These are phyloP conservation scores for Nothomitra cinnamomea DNA, from an alignment of 2,329 filamentous ascomycete species.

Conservation along the genomic window DNA sequence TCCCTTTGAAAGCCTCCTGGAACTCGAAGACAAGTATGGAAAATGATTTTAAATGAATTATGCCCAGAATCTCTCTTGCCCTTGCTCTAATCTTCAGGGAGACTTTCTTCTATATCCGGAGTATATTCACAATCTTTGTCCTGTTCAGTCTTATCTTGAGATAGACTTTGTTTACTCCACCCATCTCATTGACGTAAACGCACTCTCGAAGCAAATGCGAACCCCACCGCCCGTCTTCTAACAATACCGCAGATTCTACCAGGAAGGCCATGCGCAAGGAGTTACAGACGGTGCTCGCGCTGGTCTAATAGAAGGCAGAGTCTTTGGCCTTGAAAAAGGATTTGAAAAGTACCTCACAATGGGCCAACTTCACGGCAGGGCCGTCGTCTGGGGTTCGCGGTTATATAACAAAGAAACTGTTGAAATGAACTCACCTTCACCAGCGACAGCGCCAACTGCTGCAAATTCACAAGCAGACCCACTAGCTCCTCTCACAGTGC, in stretches of 20 bases:
- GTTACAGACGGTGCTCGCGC: constrained; percentile 56
- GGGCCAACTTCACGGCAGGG: constrained; percentile 60
- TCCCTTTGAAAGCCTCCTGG: not conserved
- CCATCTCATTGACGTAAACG: too few relatives aligned
- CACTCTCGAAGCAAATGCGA: not conserved
- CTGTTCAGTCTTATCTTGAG: not conserved
- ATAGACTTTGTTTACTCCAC: too few relatives aligned
- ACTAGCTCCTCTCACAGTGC: constrained; percentile 6
- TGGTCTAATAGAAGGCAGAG: constrained; percentile 73
- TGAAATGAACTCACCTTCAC: constrained; percentile 1
- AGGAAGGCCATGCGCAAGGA: constrained; percentile 64
- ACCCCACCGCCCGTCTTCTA: not conserved
- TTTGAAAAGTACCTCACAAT: constrained; percentile 82
- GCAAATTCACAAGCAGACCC: not conserved
- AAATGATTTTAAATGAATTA: not conserved
- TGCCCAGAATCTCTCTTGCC: not conserved
- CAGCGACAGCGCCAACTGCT: not conserved
- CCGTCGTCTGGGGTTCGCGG: constrained; percentile 69
- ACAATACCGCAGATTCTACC: constrained; percentile 44
- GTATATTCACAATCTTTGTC: not conserved
- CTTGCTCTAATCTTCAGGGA: not conserved
- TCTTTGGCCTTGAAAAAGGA: constrained; percentile 80
- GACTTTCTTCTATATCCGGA: not conserved
- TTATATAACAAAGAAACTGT: constrained; percentile 23
- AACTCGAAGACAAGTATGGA: constrained; percentile 1